Conservation (phyloP, 73 alveolate species). For the Blepharisma stoltei region DNA sequence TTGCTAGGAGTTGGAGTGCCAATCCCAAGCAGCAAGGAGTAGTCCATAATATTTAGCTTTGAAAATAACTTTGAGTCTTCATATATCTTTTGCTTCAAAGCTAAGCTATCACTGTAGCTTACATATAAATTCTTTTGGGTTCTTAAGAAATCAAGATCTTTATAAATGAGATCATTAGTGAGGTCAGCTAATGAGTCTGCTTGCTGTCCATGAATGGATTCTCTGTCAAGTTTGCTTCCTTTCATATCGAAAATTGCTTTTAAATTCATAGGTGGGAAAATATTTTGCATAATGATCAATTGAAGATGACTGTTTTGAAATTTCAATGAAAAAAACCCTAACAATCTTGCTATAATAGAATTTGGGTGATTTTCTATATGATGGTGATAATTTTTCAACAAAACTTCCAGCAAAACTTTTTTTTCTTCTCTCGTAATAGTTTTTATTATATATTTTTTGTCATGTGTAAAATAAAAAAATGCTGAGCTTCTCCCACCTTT, state of each 20-base stretch:
- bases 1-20: not conserved
- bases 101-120: not conserved
- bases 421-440: slow-evolving; percentile 7
- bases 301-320: not conserved
- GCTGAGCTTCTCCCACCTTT: slow-evolving; percentile 28
- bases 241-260: slow-evolving; percentile 5
- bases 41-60: slow-evolving; percentile 6
- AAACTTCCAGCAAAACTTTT: not conserved
- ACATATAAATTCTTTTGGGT: not conserved
- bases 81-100: not conserved
- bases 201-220: not conserved
- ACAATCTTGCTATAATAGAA: not conserved
- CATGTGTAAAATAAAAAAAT: slow-evolving; percentile 23
- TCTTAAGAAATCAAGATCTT: slow-evolving; percentile 12
- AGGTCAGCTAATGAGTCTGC: not conserved
- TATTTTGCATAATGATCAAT: slow-evolving; percentile 1
- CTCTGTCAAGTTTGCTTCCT: slow-evolving; percentile 26
- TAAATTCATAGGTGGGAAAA: not conserved
- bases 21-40: not conserved
- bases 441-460: not conserved
- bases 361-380: not conserved
- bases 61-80: not conserved
- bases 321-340: not conserved
- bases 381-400: not conserved
- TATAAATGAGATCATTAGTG: not conserved